Base-by-base conservation (phyloP, 371 early-diverging fungal genomes). In the Mucor ambiguus region DNA sequence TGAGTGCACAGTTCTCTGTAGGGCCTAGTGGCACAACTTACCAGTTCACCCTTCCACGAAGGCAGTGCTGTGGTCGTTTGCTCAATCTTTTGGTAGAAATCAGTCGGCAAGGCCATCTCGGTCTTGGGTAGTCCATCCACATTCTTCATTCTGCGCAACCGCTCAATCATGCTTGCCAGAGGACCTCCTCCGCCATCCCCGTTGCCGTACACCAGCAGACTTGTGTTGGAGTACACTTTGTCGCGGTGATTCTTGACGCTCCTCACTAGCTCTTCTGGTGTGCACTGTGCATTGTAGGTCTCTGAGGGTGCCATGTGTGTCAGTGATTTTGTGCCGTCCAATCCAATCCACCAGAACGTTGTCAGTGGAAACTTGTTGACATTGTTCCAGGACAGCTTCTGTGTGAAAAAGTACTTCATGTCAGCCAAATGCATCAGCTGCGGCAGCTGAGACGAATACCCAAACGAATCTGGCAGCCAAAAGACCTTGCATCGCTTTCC, bases 121-220 rank as follows among this genome's bases (percentile, higher is more conserved):
- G 93, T 87, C 14, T 81, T 85, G 28, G 89, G 94, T 59, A 87
- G 78, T 33, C 89, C 96, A 63, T 84, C 93, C 88, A 93, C 77
- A 49, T 90, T 79, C 32, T 83, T 75, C 85, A 97, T 80, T 38
- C 93, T 84, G 10, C 78, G 61, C 57, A 96, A 65, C 35, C 96
- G 85, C 74, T 95, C 95, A 37, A 94, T 70, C 96, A 96, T 96
- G 28, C 82, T 84, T 28, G 84, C 76, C 3, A 87, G 75, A 1
- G 98, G 97, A 0, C 97, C 97, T 58, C 96, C 97, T n/a, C 97
- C 98, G 54, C 98, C 98, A 76, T 98, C 98, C 29, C 98, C 98
- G 73, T 95, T 91, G 57, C 98, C 98, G 71, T 90, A 97, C 3
- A 96, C 87, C 54, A 95, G 70, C 24, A 98, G 75, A 66, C 92